Conservation (phyloP, 305 asterid genomes). For the Solanum hybrid region DNA sequence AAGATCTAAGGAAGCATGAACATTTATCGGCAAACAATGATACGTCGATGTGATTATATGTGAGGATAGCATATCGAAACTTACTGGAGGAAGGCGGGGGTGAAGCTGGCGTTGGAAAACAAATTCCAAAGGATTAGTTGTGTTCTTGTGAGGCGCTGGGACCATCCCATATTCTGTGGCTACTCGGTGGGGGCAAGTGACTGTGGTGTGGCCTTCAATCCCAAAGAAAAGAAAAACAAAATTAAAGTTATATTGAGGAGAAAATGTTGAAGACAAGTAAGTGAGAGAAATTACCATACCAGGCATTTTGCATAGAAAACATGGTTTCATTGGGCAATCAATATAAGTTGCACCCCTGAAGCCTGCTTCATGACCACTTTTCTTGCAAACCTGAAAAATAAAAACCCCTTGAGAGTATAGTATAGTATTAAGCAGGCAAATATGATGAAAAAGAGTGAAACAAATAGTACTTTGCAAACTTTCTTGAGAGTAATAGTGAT, state of each 20-base stretch:
- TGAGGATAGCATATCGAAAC: background rate
- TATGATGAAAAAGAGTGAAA: background rate
- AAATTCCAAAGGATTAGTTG: constrained; percentile 48
- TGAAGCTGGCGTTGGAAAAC: constrained; percentile 80
- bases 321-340: constrained; percentile 99
- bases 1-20: background rate
- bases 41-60: background rate
- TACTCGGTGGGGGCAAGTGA: constrained; percentile 84
- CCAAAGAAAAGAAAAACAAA: background rate
- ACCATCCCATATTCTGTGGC: constrained; percentile 76
- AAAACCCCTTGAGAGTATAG: background rate
- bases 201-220: constrained; percentile 82
- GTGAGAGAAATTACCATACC: constrained; percentile 54
- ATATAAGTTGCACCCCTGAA: constrained; percentile 90
- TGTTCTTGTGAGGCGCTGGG: constrained; percentile 56
- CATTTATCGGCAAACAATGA: background rate
- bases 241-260: background rate
- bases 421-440: background rate
- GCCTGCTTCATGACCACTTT: constrained; percentile 95
- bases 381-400: constrained; percentile 67
- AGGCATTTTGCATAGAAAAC: constrained; percentile 95
- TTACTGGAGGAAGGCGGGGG: constrained; percentile 44
- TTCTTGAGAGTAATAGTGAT: constrained; percentile 36
- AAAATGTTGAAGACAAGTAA: background rate
- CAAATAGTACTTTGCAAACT: constrained; percentile 24